phyloP scores from a whole-genome alignment of 2,329 filamentous ascomycete genomes.

The Mycosphaerelloides madeirae region DNA sequence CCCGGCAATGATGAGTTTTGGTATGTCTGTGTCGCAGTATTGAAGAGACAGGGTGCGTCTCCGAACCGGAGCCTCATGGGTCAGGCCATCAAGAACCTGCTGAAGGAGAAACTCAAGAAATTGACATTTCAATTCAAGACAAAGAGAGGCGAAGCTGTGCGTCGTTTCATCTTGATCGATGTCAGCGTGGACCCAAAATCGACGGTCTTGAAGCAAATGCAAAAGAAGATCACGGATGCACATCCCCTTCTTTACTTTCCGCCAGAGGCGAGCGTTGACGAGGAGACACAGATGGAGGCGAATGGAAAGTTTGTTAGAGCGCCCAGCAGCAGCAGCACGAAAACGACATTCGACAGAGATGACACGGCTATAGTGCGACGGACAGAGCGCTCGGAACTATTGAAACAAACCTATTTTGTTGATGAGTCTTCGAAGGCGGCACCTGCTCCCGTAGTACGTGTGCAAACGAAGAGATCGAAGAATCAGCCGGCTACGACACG shows the following conservation, averaged over 20 bases:
- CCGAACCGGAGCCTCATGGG: slow-evolving; percentile 53
- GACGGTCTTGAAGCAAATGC: slow-evolving; percentile 45
- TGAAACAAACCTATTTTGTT: no score
- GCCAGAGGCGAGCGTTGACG: slow-evolving; percentile 37
- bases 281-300: slow-evolving; percentile 14
- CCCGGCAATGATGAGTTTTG: slow-evolving; percentile 53
- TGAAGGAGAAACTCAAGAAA: slow-evolving; percentile 50
- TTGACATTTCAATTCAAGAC: slow-evolving; percentile 49
- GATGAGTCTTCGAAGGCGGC: slow-evolving; percentile 1
- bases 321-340: no score
- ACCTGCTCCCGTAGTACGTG: no score
- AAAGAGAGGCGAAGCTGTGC: slow-evolving; percentile 44
- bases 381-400: no score
- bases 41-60: slow-evolving; percentile 42
- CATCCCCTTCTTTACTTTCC: slow-evolving; percentile 45
- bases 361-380: no score
- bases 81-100: slow-evolving; percentile 46
- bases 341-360: no score
- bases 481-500: no score
- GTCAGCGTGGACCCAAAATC: slow-evolving; percentile 43
- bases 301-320: no score
- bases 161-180: slow-evolving; percentile 48
- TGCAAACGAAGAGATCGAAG: no score
- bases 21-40: slow-evolving; percentile 51
- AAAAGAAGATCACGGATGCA: slow-evolving; percentile 46